Percentiles rank a stretch among this genome's conserved stretches.
phyloP scores from a whole-genome alignment of 371 early-diverging fungal genomes.

The Batkoa obscura region DNA sequence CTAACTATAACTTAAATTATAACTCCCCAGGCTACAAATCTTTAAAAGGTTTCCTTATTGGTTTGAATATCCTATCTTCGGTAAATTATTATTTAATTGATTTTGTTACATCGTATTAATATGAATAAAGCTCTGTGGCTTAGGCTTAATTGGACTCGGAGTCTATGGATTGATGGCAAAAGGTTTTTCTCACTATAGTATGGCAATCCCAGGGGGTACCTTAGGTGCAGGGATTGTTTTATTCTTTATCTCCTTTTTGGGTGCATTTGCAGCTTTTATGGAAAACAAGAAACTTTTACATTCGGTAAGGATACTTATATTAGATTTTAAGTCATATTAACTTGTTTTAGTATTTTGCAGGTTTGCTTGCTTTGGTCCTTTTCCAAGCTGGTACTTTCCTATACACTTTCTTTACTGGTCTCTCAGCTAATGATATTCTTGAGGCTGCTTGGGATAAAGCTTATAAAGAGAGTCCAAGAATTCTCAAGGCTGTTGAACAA shows the following conservation, averaged over 20 bases:
- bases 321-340: neutral
- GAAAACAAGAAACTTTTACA: neutral
- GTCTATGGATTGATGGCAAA: neutral
- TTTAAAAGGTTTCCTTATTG: conserved; percentile 1
- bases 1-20: neutral
- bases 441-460: conserved; percentile 7
- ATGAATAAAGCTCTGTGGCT: neutral
- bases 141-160: neutral
- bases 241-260: neutral
- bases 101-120: neutral
- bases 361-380: neutral
- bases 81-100: neutral
- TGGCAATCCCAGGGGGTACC: neutral
- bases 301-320: neutral
- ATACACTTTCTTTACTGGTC: neutral
- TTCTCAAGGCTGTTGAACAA: conserved; percentile 7
- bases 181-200: neutral
- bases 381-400: neutral
- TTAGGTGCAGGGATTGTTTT: neutral
- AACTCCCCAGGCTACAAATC: neutral
- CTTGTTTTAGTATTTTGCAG: conserved; percentile 1
- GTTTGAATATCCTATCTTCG: neutral
- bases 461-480: conserved; percentile 3
- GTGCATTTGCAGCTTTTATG: neutral
- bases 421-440: neutral